Percentiles rank a stretch among this genome's conserved stretches.
These are phyloP conservation scores for Nothophaeocryptopus gaeumannii DNA, from an alignment of 2,329 filamentous ascomycete species.

Conservation along the genomic window DNA sequence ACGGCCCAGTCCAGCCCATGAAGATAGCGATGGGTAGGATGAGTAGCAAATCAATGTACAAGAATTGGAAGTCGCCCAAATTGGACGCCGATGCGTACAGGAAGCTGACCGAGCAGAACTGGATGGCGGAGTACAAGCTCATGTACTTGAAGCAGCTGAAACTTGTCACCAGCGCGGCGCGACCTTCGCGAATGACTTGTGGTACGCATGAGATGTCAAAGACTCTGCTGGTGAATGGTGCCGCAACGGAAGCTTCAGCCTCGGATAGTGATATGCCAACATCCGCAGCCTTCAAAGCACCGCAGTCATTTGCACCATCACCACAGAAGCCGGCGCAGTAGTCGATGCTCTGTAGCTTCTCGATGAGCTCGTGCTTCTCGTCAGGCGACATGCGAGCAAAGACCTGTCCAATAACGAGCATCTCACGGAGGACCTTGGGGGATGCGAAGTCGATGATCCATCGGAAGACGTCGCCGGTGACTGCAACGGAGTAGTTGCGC, in stretches of 20 bases:
- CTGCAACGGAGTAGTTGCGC: conserved; percentile 81
- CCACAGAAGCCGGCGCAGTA: conserved; percentile 96
- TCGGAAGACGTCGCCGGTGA: conserved; percentile 90
- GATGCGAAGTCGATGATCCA: conserved; percentile 93
- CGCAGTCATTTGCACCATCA: conserved; percentile 96
- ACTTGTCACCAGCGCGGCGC: conserved; percentile 92
- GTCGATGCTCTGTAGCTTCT: conserved; percentile 93
- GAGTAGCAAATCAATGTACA: conserved; percentile 89
- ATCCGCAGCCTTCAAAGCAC: conserved; percentile 92
- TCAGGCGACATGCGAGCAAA: conserved; percentile 99
- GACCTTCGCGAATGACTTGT: conserved; percentile 86
- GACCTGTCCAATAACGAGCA: conserved; percentile 87
- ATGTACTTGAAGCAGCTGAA: conserved; percentile 99
- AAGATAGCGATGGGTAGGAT: conserved; percentile 97
- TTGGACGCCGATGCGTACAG: conserved; percentile 92
- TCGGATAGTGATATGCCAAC: conserved; percentile 96
- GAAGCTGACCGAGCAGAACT: conserved; percentile 96
- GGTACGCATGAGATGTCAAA: conserved; percentile 97
- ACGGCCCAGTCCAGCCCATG: conserved; percentile 95
- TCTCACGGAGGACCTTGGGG: conserved; percentile 74
- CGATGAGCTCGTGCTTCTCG: conserved; percentile 95
- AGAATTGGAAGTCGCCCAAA: conserved; percentile 94
- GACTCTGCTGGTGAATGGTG: conserved; percentile 89
- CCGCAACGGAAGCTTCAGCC: conserved; percentile 96
- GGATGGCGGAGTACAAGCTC: conserved; percentile 98